Evolutionary conservation across 2,329 filamentous ascomycete species (phyloP).

Genomic region (Pestalotiopsis sp.): DNA sequence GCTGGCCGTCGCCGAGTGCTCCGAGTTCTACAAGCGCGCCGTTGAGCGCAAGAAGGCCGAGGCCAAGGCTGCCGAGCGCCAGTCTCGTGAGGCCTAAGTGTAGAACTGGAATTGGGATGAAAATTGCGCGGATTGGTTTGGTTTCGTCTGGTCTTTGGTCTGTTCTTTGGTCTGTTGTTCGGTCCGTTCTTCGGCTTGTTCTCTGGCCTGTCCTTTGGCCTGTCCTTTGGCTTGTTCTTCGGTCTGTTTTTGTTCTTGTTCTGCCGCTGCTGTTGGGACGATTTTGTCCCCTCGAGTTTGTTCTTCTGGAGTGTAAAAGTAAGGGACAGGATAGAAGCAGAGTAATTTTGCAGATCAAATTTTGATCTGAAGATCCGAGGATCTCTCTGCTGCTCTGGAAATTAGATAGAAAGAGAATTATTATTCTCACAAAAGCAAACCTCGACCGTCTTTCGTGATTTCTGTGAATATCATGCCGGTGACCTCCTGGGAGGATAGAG

Average conservation of each 20-base stretch:
- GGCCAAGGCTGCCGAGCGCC: neutral
- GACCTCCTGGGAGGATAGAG: neutral
- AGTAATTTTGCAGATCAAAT: neutral
- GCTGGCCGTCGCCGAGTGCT: constrained; percentile 50
- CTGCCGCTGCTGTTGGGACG: neutral
- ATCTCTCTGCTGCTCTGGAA: neutral
- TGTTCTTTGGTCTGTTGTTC: too few species aligned
- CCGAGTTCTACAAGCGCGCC: constrained; percentile 56
- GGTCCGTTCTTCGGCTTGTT: too few species aligned
- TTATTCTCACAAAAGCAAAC: neutral
- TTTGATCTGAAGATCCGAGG: neutral
- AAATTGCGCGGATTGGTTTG: neutral
- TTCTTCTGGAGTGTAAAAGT: neutral
- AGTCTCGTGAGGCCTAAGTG: neutral
- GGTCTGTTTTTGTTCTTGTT: neutral
- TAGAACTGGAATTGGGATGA: neutral
- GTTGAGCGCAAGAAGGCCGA: constrained; percentile 46
- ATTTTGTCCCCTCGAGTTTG: neutral
- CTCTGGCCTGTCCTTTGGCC: too few species aligned
- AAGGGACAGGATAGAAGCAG: neutral
- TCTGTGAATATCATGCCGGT: neutral
- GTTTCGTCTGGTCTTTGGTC: too few species aligned
- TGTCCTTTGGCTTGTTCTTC: too few species aligned
- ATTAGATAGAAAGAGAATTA: neutral
- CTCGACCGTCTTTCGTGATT: neutral